Evolutionary conservation across 2,329 filamentous ascomycete genomes (phyloP), one percentile per base, ranked within the genome.

Genomic region (Zalaria obscura): DNA sequence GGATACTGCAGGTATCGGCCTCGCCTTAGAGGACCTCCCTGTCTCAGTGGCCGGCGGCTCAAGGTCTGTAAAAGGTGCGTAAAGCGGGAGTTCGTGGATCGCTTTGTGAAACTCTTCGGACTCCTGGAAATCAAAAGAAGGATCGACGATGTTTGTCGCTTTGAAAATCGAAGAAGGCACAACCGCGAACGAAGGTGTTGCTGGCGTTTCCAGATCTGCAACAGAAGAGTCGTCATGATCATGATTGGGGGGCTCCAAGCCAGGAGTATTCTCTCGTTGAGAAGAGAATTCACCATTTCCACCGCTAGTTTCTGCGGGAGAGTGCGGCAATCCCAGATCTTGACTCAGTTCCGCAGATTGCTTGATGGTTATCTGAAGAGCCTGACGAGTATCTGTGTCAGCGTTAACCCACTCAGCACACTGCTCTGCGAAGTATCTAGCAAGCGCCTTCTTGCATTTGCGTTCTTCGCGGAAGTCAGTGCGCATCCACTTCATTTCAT

Each of bases 401-500:
- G 80, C 74, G 25, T 73, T 70, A 32, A 86, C 73, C 75, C 85
- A 98, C 50, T 89, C 80, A 0, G 81, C 84, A 59, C 89, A 96
- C 52, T 81, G 83, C 52, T 79, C 69, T 1, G 87, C 91, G 45
- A 94, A 69, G 43, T 80, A 86, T 44, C 80, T 80, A 4, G 88
- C 88, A 31, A 81, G 74, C 2, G 82, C 75, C 55, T 77, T 78
- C 63, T 95, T 96, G 87, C 88, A 94, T 58, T 93, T 94, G 34
- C 86, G 71, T 59, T 96, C 91, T 61, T 95, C 85, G 40, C 83
- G 75, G 55, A 95, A 96, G 61, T 98, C 91, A 2, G 87, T 95
- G 39, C 88, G 77, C 85, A 98, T 93, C 89, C 89, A 96, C 59
- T 88, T 93, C 75, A 89, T 85, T 65, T 98, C 88, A 50, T 87